Evolutionary conservation across 495 filamentous ascomycete species (phyloP).

Genomic region (Hamigera avellanea): DNA sequence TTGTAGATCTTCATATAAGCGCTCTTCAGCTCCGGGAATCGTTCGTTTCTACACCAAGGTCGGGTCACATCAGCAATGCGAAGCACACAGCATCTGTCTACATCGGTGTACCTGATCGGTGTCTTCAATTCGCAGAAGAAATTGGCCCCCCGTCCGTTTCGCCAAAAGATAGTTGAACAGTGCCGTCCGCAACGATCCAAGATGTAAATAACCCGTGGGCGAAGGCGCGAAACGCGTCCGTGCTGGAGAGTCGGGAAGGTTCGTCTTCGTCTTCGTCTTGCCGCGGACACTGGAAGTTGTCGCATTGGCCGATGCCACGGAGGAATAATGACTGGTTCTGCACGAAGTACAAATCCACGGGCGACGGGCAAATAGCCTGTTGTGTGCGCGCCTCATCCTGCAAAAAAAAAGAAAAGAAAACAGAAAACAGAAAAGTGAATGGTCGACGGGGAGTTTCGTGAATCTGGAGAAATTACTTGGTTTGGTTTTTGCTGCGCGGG

Average conservation of each 20-base stretch:
- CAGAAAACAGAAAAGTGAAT: not conserved
- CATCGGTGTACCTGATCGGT: constrained; percentile 67
- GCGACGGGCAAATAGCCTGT: constrained; percentile 20
- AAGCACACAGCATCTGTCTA: not conserved
- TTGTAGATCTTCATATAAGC: constrained; percentile 62
- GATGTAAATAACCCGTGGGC: constrained; percentile 85
- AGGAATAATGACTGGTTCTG: constrained; percentile 19
- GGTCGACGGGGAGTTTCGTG: no score
- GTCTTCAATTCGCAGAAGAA: constrained; percentile 85
- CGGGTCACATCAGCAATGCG: not conserved
- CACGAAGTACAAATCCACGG: constrained; percentile 34
- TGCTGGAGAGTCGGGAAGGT: constrained; percentile 50
- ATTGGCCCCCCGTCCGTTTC: constrained; percentile 81
- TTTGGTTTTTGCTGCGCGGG: no score
- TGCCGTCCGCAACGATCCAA: constrained; percentile 84
- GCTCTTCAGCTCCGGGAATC: constrained; percentile 64
- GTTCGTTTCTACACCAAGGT: constrained; percentile 64
- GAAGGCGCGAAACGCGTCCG: constrained; percentile 93
- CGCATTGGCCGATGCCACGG: constrained; percentile 12
- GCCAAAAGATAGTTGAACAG: constrained; percentile 87
- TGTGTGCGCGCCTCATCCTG: constrained; percentile 16
- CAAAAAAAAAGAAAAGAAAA: not conserved
- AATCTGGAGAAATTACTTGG: no score
- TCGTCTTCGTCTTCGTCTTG: constrained; percentile 23
- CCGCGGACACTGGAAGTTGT: constrained; percentile 7